phyloP scores from a whole-genome alignment of 73 alveolate genomes.

The Tetrahymena malaccensis region DNA sequence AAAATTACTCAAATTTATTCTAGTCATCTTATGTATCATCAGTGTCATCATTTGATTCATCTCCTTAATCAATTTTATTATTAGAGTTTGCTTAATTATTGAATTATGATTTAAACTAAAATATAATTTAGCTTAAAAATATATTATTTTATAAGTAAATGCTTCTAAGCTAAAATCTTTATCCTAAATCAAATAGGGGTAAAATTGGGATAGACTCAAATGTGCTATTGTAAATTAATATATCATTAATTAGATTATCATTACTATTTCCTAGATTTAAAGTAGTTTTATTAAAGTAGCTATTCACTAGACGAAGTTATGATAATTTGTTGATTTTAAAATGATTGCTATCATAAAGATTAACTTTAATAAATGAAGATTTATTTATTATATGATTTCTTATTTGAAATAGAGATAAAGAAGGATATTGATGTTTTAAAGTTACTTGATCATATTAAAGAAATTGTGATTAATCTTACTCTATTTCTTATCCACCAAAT shows the following conservation, averaged over 20 bases:
- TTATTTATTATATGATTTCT: not conserved
- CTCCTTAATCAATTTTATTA: not conserved
- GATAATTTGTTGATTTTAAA: not conserved
- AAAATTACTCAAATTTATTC: not conserved
- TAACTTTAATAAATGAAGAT: not conserved
- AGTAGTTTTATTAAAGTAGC: not conserved
- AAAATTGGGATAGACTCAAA: not conserved
- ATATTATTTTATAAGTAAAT: not conserved
- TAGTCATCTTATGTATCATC: not conserved
- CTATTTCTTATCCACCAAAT: not conserved
- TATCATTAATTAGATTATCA: not conserved
- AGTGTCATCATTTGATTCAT: not conserved
- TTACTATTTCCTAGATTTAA: not conserved
- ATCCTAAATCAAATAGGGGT: not conserved
- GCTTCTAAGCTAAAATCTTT: not conserved
- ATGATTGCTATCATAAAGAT: not conserved
- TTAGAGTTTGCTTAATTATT: not conserved
- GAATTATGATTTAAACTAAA: not conserved
- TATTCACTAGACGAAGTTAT: not conserved
- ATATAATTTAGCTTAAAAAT: not conserved
- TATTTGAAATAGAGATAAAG: not conserved
- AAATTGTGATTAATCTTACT: not conserved
- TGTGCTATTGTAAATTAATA: not conserved
- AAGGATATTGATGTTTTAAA: not conserved
- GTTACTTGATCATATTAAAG: not conserved